These are phyloP conservation scores for Torulaspora delbrueckii DNA, from an alignment of 805 yeast species.

Conservation along the genomic window DNA sequence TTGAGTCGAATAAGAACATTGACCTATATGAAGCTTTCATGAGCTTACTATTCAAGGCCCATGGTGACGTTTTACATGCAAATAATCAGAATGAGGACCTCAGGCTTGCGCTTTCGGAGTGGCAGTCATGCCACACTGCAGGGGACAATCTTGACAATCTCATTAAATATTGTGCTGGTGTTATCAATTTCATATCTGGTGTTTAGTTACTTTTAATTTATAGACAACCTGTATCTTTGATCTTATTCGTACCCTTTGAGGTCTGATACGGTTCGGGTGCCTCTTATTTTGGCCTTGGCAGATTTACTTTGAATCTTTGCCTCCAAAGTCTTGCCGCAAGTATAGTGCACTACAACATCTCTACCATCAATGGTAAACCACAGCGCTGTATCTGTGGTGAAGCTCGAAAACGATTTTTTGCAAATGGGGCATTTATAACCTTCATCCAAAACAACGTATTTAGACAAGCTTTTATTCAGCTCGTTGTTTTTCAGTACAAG, in stretches of 20 bases:
- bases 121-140: constrained; percentile 44
- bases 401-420: constrained; percentile 35
- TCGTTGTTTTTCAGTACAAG: constrained; percentile 44
- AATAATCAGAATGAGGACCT: constrained; percentile 39
- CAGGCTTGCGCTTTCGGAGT: constrained; percentile 43
- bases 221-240: background rate
- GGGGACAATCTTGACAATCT: constrained; percentile 56
- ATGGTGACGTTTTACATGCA: constrained; percentile 68
- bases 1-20: constrained; percentile 51
- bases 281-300: constrained; percentile 11
- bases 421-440: constrained; percentile 56
- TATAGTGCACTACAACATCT: constrained; percentile 23
- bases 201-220: constrained; percentile 12
- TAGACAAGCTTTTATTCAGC: constrained; percentile 38
- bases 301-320: constrained; percentile 14
- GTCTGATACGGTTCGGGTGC: constrained; percentile 8
- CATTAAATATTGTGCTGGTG: constrained; percentile 77
- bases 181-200: constrained; percentile 51
- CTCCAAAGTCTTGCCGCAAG: constrained; percentile 27
- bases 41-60: constrained; percentile 66
- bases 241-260: constrained; percentile 3
- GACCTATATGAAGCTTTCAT: constrained; percentile 82
- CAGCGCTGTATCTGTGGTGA: constrained; percentile 19
- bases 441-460: constrained; percentile 38
- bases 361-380: constrained; percentile 19